phyloP scores from a whole-genome alignment of 345 rosid species.

The Populus nigra region DNA sequence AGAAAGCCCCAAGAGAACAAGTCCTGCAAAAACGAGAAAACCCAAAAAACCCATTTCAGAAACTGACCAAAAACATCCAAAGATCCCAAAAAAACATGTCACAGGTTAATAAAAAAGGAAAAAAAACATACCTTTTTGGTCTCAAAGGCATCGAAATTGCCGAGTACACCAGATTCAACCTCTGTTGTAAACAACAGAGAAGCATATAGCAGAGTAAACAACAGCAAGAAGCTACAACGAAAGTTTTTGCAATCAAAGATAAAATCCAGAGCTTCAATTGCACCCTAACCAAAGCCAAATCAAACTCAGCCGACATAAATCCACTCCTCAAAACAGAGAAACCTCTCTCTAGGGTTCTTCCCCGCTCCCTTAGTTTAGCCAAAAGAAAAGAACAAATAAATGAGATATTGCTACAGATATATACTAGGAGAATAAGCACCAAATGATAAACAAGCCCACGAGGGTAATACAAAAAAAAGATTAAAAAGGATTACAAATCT shows the following conservation, averaged over 20 bases:
- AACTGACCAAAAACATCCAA: conserved; percentile 2
- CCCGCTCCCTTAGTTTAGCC: background rate
- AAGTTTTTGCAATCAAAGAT: conserved; percentile 11
- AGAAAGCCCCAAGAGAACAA: conserved; percentile 64
- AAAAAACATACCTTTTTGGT: conserved; percentile 49
- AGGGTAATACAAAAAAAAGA: background rate
- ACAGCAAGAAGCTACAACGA: conserved; percentile 14
- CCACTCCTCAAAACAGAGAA: conserved; percentile 29
- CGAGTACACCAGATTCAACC: conserved; percentile 44
- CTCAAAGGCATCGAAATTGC: conserved; percentile 81
- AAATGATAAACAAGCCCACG: background rate
- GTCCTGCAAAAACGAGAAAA: conserved; percentile 49
- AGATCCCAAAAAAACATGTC: background rate
- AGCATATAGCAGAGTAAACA: conserved; percentile 19
- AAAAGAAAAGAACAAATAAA: background rate
- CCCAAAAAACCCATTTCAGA: conserved; percentile 28
- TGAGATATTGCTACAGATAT: conserved; percentile 5
- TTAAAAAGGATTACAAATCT: conserved; percentile 48
- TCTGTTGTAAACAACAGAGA: conserved; percentile 51
- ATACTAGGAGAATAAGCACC: background rate
- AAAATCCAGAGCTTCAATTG: conserved; percentile 53
- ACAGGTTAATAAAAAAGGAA: background rate
- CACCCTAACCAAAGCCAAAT: conserved; percentile 70
- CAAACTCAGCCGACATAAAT: conserved; percentile 90
- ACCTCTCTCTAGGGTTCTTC: background rate